A percentile compares a stretch with the other conserved stretches of the same genome.
Evolutionary conservation across 2,329 filamentous ascomycete genomes (phyloP).

Genomic region (Xylariales sp.): DNA sequence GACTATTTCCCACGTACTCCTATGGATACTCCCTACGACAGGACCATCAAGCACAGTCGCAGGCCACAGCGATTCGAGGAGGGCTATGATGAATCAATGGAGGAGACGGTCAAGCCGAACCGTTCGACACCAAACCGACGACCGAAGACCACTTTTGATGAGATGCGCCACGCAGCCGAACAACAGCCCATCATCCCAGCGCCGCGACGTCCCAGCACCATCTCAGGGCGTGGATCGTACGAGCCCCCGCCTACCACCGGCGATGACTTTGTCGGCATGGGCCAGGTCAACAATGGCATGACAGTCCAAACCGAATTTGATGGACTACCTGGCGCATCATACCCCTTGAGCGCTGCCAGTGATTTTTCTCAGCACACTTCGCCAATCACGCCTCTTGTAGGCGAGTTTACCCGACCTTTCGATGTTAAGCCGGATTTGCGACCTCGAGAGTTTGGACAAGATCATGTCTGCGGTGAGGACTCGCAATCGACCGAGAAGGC

Average conservation of each 20-base stretch:
- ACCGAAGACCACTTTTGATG: conserved; percentile 51
- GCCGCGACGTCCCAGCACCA: conserved; percentile 47
- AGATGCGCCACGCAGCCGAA: conserved; percentile 54
- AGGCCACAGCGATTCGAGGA: conserved; percentile 51
- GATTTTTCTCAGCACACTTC: conserved; percentile 48
- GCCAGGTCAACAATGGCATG: conserved; percentile 34
- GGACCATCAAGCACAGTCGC: conserved; percentile 36
- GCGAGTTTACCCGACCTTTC: conserved; percentile 38
- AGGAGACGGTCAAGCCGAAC: conserved; percentile 59
- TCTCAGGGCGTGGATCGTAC: conserved; percentile 33
- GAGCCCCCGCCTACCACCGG: conserved; percentile 52
- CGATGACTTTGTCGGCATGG: conserved; percentile 51
- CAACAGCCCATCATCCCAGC: conserved; percentile 46
- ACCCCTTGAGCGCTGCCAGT: conserved; percentile 37
- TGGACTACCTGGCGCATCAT: conserved; percentile 27
- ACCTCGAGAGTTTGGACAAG: conserved; percentile 15
- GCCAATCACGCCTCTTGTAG: conserved; percentile 45
- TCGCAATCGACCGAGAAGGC: conserved; percentile 20
- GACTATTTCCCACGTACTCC: conserved; percentile 65
- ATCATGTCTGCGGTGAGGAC: conserved; percentile 13
- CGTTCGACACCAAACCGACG: conserved; percentile 38
- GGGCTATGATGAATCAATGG: conserved; percentile 61
- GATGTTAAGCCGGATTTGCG: conserved; percentile 39
- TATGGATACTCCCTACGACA: conserved; percentile 56
- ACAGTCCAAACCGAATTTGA: conserved; percentile 36